Conservation (phyloP, 768 basidiomycete genomes). For the Collybiopsis luxurians region DNA sequence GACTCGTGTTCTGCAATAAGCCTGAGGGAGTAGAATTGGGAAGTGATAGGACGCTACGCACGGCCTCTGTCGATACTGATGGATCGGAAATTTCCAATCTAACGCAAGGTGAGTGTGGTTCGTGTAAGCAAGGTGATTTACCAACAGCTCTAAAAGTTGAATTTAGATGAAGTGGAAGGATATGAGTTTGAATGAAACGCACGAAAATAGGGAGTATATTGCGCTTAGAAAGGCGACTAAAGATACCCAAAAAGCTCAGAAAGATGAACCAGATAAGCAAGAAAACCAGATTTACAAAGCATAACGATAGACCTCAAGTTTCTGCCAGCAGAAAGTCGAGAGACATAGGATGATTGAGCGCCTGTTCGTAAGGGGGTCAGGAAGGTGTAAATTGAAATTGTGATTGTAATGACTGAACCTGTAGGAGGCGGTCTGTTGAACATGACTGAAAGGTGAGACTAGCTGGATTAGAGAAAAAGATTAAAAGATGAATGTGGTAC, state of each 20-base stretch:
- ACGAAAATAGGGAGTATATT: conserved; percentile 66
- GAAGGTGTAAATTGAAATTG: too few relatives aligned
- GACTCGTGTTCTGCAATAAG: conserved; percentile 31
- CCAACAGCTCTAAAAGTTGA: not conserved
- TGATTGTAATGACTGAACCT: not conserved
- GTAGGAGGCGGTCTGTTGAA: conserved; percentile 31
- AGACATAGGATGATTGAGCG: conserved; percentile 57
- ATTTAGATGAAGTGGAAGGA: not conserved
- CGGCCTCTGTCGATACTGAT: conserved; percentile 44
- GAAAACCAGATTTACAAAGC: conserved; percentile 29
- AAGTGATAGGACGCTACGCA: conserved; percentile 27
- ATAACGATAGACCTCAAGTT: conserved; percentile 64
- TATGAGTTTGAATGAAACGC: conserved; percentile 26
- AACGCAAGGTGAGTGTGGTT: conserved; percentile 14
- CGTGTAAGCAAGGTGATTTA: not conserved
- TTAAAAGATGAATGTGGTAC: not conserved
- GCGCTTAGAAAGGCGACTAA: conserved; percentile 44
- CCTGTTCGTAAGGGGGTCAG: conserved; percentile 23
- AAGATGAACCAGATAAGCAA: not conserved
- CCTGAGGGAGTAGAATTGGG: not conserved
- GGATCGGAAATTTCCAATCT: conserved; percentile 66
- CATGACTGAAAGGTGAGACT: conserved; percentile 20
- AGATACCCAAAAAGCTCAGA: conserved; percentile 6
- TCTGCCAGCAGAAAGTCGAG: conserved; percentile 46
- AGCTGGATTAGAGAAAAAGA: not conserved